Evolutionary conservation across 2,329 filamentous ascomycete genomes (phyloP).

Genomic region (Neospermospora avenae): DNA sequence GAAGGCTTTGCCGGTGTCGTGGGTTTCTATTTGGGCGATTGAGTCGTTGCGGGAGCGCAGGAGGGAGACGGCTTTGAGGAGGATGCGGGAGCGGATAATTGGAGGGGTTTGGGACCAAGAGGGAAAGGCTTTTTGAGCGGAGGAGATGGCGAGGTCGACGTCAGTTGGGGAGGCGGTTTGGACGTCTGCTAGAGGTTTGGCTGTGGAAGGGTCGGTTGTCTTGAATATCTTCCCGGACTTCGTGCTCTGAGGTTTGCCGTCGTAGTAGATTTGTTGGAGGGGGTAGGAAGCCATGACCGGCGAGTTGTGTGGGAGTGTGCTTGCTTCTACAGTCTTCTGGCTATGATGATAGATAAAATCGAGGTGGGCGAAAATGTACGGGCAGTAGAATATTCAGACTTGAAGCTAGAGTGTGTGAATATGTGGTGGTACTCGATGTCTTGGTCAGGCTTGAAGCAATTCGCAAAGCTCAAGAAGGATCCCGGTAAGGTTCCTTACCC

Average conservation of each 20-base stretch:
- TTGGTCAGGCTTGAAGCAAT: slow-evolving; percentile 1
- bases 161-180: slow-evolving; percentile 64
- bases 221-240: slow-evolving; percentile 62
- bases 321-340: too few species aligned
- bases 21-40: slow-evolving; percentile 74
- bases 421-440: background rate
- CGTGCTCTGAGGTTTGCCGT: slow-evolving; percentile 63
- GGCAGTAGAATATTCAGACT: background rate
- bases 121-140: slow-evolving; percentile 69
- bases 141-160: slow-evolving; percentile 68
- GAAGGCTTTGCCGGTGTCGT: slow-evolving; percentile 83
- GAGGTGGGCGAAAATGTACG: too few species aligned
- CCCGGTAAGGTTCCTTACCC: too few species aligned
- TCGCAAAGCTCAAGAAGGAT: background rate
- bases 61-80: slow-evolving; percentile 71
- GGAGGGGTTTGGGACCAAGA: slow-evolving; percentile 73
- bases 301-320: background rate
- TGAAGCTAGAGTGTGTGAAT: background rate
- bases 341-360: too few species aligned
- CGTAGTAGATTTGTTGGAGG: slow-evolving; percentile 68
- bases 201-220: slow-evolving; percentile 71
- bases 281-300: slow-evolving; percentile 40
- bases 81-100: slow-evolving; percentile 71
- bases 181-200: slow-evolving; percentile 65
- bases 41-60: slow-evolving; percentile 75